phyloP scores from a whole-genome alignment of 257 asterid species.

The Solanum verrucosum region DNA sequence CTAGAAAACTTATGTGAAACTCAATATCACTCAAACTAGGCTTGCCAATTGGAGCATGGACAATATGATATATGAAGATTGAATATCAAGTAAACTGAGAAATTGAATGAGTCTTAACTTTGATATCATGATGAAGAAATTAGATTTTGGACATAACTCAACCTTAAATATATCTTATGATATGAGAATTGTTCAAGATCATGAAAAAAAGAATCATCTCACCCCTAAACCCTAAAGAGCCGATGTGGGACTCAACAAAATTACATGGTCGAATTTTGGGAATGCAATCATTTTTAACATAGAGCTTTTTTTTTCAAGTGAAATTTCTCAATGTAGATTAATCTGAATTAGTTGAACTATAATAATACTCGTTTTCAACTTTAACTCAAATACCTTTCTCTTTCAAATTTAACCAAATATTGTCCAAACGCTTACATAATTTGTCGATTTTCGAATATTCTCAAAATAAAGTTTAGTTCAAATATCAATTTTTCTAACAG shows the following conservation, averaged over 20 bases:
- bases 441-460: not conserved
- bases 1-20: not conserved
- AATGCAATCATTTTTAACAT: not conserved
- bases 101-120: not conserved
- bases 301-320: not conserved
- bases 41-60: not conserved
- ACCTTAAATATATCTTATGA: not conserved
- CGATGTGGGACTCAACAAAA: not conserved
- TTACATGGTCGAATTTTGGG: not conserved
- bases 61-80: not conserved
- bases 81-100: not conserved
- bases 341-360: not conserved
- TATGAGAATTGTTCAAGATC: not conserved
- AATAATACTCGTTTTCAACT: not conserved
- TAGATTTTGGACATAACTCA: not conserved
- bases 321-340: not conserved
- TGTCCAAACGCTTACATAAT: not conserved
- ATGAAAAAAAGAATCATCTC: not conserved
- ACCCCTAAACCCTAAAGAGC: not conserved
- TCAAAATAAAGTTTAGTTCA: not conserved
- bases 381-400: not conserved
- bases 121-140: not conserved
- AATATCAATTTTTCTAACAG: not conserved
- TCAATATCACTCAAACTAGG: not conserved
- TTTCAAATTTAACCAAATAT: not conserved